These are phyloP conservation scores for Saturnispora silvae DNA, from an alignment of 805 yeast genomes.

Conservation along the genomic window DNA sequence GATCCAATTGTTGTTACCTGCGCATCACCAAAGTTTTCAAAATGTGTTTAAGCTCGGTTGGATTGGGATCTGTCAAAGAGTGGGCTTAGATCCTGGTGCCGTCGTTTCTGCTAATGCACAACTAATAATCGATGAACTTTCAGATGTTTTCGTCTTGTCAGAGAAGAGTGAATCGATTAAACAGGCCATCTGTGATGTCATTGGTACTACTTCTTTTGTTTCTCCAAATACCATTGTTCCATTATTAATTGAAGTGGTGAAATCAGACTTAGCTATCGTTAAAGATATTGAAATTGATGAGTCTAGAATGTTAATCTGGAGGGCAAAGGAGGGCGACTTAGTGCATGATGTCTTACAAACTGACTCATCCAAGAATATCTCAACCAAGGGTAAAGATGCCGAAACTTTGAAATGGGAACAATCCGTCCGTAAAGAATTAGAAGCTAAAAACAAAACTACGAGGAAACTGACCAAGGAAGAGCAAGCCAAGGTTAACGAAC, in stretches of 20 bases:
- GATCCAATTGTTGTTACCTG: conserved; percentile 30
- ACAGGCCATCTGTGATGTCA: conserved; percentile 39
- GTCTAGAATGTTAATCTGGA: conserved; percentile 53
- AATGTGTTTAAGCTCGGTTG: conserved; percentile 47
- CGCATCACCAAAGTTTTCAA: conserved; percentile 33
- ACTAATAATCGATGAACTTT: conserved; percentile 19
- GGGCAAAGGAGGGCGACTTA: conserved; percentile 55
- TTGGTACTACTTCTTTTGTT: conserved; percentile 45
- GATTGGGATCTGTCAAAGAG: conserved; percentile 62
- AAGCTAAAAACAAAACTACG: conserved; percentile 31
- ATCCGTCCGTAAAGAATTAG: conserved; percentile 62
- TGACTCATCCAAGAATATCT: conserved; percentile 26
- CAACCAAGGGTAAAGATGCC: conserved; percentile 69
- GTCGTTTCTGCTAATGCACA: conserved; percentile 29
- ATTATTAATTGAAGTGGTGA: conserved; percentile 33
- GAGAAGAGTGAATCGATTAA: conserved; percentile 25
- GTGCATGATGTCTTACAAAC: conserved; percentile 52
- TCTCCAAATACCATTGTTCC: conserved; percentile 50
- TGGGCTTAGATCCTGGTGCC: conserved; percentile 53
- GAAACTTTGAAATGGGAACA: conserved; percentile 88
- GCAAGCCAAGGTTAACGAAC: conserved; percentile 48
- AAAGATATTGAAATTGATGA: conserved; percentile 32
- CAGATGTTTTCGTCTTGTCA: conserved; percentile 11
- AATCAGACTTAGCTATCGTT: conserved; percentile 30
- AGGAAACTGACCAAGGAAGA: conserved; percentile 74